These are phyloP conservation scores for Apiotrichum mycotoxinovorans DNA, from an alignment of 1,284 basidiomycete genomes.

Conservation along the genomic window DNA sequence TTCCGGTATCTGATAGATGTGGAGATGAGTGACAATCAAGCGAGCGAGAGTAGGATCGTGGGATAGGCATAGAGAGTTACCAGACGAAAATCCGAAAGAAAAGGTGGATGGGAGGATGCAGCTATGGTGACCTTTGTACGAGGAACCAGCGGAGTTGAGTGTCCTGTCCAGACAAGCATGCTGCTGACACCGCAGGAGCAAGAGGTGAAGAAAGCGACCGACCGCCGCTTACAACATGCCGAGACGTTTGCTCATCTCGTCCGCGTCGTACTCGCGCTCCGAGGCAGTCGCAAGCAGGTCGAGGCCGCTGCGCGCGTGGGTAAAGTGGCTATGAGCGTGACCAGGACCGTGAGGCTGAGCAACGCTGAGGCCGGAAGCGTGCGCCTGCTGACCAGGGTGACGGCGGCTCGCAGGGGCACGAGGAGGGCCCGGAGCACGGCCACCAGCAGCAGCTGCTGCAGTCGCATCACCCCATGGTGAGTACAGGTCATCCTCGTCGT, in stretches of 20 bases:
- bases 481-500: conserved; percentile 2
- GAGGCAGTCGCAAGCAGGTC: background rate
- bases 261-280: conserved; percentile 7
- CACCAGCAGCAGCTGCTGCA: background rate
- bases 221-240: background rate
- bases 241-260: conserved; percentile 12
- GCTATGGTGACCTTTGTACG: background rate
- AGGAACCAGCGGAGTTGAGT: too few relatives aligned
- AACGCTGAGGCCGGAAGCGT: background rate
- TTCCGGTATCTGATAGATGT: background rate
- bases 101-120: background rate
- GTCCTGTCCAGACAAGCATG: too few relatives aligned
- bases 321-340: conserved; percentile 1
- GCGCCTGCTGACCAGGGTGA: background rate
- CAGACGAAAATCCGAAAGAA: background rate
- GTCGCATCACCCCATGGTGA: background rate
- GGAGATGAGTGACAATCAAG: background rate
- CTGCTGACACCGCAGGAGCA: background rate
- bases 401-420: background rate
- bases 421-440: background rate
- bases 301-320: background rate
- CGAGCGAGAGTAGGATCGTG: background rate
- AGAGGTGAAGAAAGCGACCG: background rate
- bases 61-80: background rate
- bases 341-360: conserved; percentile 1